Conservation (phyloP, 139 green algal species). For the Chlamydomonas schloesseri region DNA sequence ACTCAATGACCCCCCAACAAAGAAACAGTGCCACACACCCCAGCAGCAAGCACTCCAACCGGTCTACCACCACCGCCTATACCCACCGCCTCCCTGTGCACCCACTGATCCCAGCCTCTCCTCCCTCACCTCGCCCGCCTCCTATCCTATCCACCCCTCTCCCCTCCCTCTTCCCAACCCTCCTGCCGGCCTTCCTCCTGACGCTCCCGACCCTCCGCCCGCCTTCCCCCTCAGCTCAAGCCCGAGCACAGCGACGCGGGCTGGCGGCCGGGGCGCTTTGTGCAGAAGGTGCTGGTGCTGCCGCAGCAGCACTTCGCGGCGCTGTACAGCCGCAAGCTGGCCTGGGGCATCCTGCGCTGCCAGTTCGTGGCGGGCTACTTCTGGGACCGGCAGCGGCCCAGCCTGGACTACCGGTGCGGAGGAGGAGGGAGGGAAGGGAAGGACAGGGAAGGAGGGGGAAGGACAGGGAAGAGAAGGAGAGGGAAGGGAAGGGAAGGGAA, state of each 20-base stretch:
- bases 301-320: conserved; percentile 48
- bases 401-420: conserved; percentile 65
- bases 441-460: background rate
- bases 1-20: too few relatives aligned
- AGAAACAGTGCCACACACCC: too few relatives aligned
- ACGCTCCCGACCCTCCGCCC: too few relatives aligned
- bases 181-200: too few relatives aligned
- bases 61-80: background rate
- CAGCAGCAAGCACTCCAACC: too few relatives aligned
- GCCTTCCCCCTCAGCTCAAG: background rate
- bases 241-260: background rate
- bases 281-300: conserved; percentile 64
- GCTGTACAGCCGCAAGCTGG: conserved; percentile 63
- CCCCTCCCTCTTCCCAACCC: background rate
- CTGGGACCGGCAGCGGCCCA: conserved; percentile 48
- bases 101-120: background rate
- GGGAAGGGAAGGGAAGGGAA: too few relatives aligned
- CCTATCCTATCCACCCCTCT: background rate
- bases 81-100: background rate
- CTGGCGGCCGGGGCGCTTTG: conserved; percentile 14
- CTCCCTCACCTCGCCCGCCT: too few relatives aligned
- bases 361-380: conserved; percentile 64
- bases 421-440: background rate
- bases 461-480: too few relatives aligned
- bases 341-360: conserved; percentile 51